phyloP scores from a whole-genome alignment of 768 basidiomycete genomes.

The Agrocybe pediades region DNA sequence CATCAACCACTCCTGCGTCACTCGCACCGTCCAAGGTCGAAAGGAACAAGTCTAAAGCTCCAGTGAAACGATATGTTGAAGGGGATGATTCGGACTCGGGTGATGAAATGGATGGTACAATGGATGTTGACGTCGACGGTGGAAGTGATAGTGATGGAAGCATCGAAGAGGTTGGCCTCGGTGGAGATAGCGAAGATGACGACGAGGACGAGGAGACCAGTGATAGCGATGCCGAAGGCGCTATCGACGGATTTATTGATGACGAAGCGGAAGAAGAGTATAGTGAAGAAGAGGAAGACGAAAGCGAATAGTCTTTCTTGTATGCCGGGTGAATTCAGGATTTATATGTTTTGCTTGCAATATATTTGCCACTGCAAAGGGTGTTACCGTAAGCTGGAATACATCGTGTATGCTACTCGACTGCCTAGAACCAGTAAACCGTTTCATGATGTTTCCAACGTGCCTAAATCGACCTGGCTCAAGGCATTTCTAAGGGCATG shows the following conservation, averaged over 20 bases:
- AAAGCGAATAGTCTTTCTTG: slow-evolving; percentile 41
- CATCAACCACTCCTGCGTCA: slow-evolving; percentile 66
- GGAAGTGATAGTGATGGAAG: slow-evolving; percentile 63
- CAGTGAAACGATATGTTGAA: slow-evolving; percentile 66
- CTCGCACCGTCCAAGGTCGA: slow-evolving; percentile 41
- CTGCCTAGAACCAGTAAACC: not conserved
- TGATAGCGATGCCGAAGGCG: slow-evolving; percentile 46
- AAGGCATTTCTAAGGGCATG: slow-evolving; percentile 65
- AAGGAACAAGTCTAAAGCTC: slow-evolving; percentile 31
- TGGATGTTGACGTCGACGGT: slow-evolving; percentile 69
- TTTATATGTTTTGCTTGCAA: not conserved
- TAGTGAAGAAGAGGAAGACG: slow-evolving; percentile 48
- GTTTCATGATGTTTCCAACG: not conserved
- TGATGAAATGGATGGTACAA: slow-evolving; percentile 59
- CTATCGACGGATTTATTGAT: slow-evolving; percentile 56
- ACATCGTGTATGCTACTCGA: not conserved
- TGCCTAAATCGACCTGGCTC: slow-evolving; percentile 33
- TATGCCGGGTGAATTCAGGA: not conserved
- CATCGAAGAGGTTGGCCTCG: slow-evolving; percentile 77
- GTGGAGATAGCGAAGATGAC: slow-evolving; percentile 59
- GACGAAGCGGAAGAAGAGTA: slow-evolving; percentile 65
- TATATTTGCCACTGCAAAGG: not conserved
- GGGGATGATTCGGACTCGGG: slow-evolving; percentile 74
- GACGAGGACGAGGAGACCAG: slow-evolving; percentile 62
- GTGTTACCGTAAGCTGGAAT: not conserved